Evolutionary conservation across 129 eudicot genomes (phyloP), one percentile per base, ranked within the genome.

Genomic region (Tagetes erecta): DNA sequence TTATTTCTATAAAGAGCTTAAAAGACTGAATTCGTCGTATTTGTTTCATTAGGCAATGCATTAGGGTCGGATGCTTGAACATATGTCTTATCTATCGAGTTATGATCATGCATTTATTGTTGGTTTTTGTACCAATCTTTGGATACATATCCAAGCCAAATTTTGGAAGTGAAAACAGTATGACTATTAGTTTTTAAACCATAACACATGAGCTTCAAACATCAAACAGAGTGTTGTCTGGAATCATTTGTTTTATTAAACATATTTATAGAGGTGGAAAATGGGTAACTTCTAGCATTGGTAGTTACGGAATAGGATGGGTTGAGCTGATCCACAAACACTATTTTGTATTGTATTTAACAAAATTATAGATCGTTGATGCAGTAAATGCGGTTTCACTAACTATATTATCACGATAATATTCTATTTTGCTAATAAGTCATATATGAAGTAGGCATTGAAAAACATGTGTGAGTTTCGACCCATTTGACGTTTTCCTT

Each of bases 1-100:
- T 38, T 65, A 33, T 33, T 3, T 75, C 7, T 41, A 33, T 41
- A 5, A 71, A 37, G 27, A 7, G 8, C 5, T 73, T 33, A 74
- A 47, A 59, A 34, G 63, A 30, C 41, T 47, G 70, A 37, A 9
- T 70, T 37, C 4, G 37, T 70, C 35, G 9, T n/a, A 33, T 39
- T 56, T 55, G 67, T 55, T 27, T 5, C 31, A 11, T 39, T 55
- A 10, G 38, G 67, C 39, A 70, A 20, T 70, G 46, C 75, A 38
- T n/a, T 51, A 52, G 38, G 64, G 37, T 53, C 53, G 37, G 67
- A 41, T 53, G 50, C 30, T 8, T 38, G 45, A 68, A 49, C 8
- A 1, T 38, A 55, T 71, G 37, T 45, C 49, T 41, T 6, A 73
- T n/a, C 33, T 3, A 27, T 72, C 12, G 40, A 55, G 36, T 45